Conservation (phyloP, 2,329 filamentous ascomycete genomes). For the Aspergillus brasiliensis region DNA sequence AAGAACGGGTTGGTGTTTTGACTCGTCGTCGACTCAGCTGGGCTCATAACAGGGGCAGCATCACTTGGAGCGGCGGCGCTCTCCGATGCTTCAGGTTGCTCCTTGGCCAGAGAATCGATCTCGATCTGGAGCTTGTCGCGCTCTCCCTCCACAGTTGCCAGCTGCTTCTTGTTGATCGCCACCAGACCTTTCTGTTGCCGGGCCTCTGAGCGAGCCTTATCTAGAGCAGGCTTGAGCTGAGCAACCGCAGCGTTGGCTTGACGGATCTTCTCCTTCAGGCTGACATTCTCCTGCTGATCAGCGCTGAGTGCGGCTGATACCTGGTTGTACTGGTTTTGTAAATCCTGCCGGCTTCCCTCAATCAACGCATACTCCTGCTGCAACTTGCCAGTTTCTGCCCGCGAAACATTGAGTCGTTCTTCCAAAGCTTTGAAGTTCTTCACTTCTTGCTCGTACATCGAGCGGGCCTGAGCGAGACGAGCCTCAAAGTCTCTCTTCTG, state of each 20-base stretch:
- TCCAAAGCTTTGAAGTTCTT: conserved; percentile 82
- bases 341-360: conserved; percentile 77
- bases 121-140: conserved; percentile 84
- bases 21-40: conserved; percentile 63
- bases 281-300: conserved; percentile 86
- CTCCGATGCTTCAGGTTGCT: conserved; percentile 59
- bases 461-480: conserved; percentile 79
- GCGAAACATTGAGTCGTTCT: conserved; percentile 74
- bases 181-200: conserved; percentile 95
- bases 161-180: conserved; percentile 97
- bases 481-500: conserved; percentile 95
- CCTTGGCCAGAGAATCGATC: conserved; percentile 66
- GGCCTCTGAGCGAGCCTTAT: conserved; percentile 89
- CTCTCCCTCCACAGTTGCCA: conserved; percentile 84
- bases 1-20: conserved; percentile 93
- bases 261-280: conserved; percentile 83
- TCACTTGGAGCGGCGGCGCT: conserved; percentile 33
- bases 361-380: conserved; percentile 81
- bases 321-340: conserved; percentile 80
- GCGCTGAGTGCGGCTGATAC: conserved; percentile 72
- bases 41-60: conserved; percentile 65
- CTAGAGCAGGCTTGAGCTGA: conserved; percentile 83
- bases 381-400: conserved; percentile 79
- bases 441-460: conserved; percentile 91
- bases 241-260: conserved; percentile 79